Evolutionary conservation across 169 alveolate species (phyloP).

Genomic region (Cryptosporidium parvum): DNA sequence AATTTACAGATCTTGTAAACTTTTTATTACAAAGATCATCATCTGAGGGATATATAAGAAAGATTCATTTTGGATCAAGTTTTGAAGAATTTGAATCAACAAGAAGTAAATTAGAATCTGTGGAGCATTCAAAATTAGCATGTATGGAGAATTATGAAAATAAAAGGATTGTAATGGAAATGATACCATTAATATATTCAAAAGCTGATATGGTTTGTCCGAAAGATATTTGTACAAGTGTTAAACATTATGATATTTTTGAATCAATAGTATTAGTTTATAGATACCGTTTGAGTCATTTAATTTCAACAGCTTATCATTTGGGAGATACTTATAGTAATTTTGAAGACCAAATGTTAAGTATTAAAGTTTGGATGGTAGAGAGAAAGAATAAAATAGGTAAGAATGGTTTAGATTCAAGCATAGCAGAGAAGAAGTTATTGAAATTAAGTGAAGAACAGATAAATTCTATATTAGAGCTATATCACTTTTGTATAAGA

Average conservation of each 20-base stretch:
- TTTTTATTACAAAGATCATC: constrained; percentile 33
- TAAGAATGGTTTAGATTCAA: not conserved
- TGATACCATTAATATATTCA: not conserved
- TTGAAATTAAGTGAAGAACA: not conserved
- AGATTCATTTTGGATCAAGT: constrained; percentile 37
- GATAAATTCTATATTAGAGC: constrained; percentile 10
- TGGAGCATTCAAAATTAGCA: not conserved
- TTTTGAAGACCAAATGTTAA: not conserved
- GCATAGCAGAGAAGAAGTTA: not conserved
- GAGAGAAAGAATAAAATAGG: not conserved
- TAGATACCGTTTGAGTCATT: constrained; percentile 17
- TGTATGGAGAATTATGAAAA: constrained; percentile 17
- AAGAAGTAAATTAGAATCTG: constrained; percentile 6
- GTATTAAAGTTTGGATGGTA: constrained; percentile 16
- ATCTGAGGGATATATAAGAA: constrained; percentile 25
- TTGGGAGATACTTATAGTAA: not conserved
- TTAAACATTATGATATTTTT: constrained; percentile 26
- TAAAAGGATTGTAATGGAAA: not conserved
- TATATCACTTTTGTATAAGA: constrained; percentile 30
- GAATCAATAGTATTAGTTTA: constrained; percentile 52
- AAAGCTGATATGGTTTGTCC: constrained; percentile 24
- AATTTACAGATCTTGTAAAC: constrained; percentile 26
- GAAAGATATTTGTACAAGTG: not conserved
- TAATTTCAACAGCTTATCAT: constrained; percentile 1
- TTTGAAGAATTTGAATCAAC: constrained; percentile 23